phyloP scores from a whole-genome alignment of 2,329 filamentous ascomycete species.

The Aspergillus glaucus region DNA sequence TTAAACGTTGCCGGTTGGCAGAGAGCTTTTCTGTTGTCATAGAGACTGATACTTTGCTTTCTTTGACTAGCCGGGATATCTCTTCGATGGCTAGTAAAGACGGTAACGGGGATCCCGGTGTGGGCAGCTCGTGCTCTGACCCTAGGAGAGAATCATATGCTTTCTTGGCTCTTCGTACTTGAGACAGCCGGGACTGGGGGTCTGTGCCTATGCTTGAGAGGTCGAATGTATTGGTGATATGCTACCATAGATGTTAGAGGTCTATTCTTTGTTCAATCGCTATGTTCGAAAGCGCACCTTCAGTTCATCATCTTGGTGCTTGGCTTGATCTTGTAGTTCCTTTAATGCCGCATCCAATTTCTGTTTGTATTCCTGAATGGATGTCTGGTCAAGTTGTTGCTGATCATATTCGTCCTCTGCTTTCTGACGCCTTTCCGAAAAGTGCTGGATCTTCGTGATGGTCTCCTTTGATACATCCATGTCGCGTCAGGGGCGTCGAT shows the following conservation, averaged over 20 bases:
- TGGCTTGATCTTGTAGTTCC: slow-evolving; percentile 55
- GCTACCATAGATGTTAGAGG: slow-evolving; percentile 19
- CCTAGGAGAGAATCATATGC: slow-evolving; percentile 61
- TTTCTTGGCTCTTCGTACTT: slow-evolving; percentile 51
- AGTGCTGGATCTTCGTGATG: slow-evolving; percentile 28
- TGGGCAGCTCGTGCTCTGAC: slow-evolving; percentile 60
- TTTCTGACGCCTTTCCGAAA: slow-evolving; percentile 28
- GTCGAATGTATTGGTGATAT: slow-evolving; percentile 23
- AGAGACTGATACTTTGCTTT: slow-evolving; percentile 56
- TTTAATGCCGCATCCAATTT: slow-evolving; percentile 59
- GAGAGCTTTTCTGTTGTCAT: slow-evolving; percentile 37
- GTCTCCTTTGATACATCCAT: slow-evolving; percentile 30
- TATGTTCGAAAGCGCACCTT: slow-evolving; percentile 29
- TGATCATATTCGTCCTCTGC: slow-evolving; percentile 27
- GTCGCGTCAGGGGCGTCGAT: not conserved
- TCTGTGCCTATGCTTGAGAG: slow-evolving; percentile 25
- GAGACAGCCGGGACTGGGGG: slow-evolving; percentile 29
- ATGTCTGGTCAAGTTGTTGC: slow-evolving; percentile 21
- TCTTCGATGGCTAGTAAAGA: slow-evolving; percentile 65
- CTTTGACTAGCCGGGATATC: slow-evolving; percentile 57
- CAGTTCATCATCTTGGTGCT: slow-evolving; percentile 42
- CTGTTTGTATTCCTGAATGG: slow-evolving; percentile 28
- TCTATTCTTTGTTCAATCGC: not conserved
- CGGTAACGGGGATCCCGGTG: slow-evolving; percentile 61
- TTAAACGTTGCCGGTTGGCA: slow-evolving; percentile 33